phyloP scores from a whole-genome alignment of 257 asterid species.

The Gynochthodes officinalis region DNA sequence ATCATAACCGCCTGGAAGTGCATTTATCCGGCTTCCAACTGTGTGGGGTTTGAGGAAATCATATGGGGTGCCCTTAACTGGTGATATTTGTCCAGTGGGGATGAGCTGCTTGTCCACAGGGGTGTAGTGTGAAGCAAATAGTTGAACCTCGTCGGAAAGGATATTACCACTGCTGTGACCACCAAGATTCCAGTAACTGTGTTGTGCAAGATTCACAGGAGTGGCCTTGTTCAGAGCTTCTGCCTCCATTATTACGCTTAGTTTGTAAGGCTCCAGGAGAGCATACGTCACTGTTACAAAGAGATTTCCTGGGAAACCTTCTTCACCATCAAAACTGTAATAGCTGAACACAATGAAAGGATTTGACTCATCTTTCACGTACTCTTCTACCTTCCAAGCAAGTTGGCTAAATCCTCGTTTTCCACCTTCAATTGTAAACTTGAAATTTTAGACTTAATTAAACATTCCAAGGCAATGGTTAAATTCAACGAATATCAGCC shows the following conservation, averaged over 20 bases:
- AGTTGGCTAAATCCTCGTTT: conserved; percentile 58
- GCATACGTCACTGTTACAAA: conserved; percentile 43
- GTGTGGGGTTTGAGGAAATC: conserved; percentile 47
- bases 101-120: conserved; percentile 46
- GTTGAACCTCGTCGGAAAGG: conserved; percentile 51
- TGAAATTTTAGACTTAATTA: background rate
- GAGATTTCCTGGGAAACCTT: conserved; percentile 78
- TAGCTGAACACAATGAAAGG: conserved; percentile 58
- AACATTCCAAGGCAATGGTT: too few relatives aligned
- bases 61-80: conserved; percentile 55
- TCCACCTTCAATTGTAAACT: conserved; percentile 46
- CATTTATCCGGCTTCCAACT: conserved; percentile 43
- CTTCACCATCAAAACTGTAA: conserved; percentile 68
- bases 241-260: conserved; percentile 54
- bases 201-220: conserved; percentile 73
- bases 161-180: conserved; percentile 64
- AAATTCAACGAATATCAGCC: too few relatives aligned
- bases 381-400: conserved; percentile 58
- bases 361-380: conserved; percentile 28
- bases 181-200: conserved; percentile 74
- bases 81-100: conserved; percentile 50
- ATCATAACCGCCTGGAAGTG: conserved; percentile 55
- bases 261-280: conserved; percentile 36
- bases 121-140: conserved; percentile 57
- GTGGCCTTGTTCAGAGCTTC: conserved; percentile 62